Conservation (phyloP, 805 yeast genomes). For the Schizosaccharomyces octosporus region DNA sequence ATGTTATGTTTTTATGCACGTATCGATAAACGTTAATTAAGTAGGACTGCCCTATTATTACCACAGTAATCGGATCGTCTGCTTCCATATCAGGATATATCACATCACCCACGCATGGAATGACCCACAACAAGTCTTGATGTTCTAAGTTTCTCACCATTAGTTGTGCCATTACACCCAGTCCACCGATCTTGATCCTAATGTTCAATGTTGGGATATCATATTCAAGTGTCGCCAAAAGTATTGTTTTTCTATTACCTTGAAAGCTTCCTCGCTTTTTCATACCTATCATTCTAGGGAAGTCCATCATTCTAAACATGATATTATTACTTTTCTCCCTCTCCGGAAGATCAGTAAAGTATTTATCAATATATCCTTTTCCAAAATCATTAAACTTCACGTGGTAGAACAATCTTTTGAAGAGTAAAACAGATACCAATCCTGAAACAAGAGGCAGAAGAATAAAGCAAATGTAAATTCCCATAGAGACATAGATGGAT, state of each 20-base stretch:
- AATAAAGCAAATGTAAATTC: neutral
- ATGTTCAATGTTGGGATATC: slow-evolving; percentile 1
- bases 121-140: slow-evolving; percentile 2
- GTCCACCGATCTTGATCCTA: slow-evolving; percentile 1
- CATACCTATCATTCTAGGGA: too few species aligned
- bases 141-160: slow-evolving; percentile 1
- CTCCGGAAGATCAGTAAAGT: too few species aligned
- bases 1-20: neutral
- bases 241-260: neutral
- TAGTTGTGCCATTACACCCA: slow-evolving; percentile 3
- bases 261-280: neutral
- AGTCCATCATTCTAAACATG: too few species aligned
- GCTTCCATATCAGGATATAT: neutral
- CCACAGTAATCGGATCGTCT: neutral
- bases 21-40: neutral
- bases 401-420: neutral
- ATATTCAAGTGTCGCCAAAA: slow-evolving; percentile 2
- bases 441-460: neutral
- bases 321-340: too few species aligned
- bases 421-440: neutral
- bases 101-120: slow-evolving; percentile 2
- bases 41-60: neutral
- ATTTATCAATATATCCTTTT: neutral
- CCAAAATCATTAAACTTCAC: slow-evolving; percentile 2
- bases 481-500: neutral